phyloP scores from a whole-genome alignment of 108 stramenopile genomes.

The Nannochloropsis oceanica region DNA sequence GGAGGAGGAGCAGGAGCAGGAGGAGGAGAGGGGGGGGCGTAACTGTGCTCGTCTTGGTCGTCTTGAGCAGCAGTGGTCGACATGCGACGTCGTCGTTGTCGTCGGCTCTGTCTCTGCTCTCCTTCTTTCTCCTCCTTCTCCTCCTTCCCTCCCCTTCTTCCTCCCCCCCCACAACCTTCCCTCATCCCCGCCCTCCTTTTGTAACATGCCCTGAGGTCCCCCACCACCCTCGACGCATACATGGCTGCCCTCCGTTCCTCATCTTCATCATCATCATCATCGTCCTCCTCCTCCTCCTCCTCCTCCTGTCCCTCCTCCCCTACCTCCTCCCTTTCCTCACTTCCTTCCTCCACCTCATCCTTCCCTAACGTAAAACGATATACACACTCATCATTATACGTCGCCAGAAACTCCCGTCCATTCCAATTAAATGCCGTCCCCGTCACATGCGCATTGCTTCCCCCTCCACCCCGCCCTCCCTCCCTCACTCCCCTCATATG shows the following conservation, averaged over 20 bases:
- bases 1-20: too few relatives aligned
- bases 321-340: background rate
- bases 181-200: background rate
- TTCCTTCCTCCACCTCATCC: background rate
- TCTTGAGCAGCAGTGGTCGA: background rate
- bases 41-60: background rate
- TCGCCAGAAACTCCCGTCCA: slow-evolving; percentile 20
- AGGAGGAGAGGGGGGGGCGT: too few relatives aligned
- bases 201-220: background rate
- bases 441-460: slow-evolving; percentile 2
- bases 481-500: background rate
- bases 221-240: background rate
- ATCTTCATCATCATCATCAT: background rate
- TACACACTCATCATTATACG: slow-evolving; percentile 4
- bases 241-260: background rate
- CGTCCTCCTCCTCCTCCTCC: background rate
- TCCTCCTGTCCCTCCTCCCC: background rate
- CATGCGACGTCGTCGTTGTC: background rate
- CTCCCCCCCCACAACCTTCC: too few relatives aligned
- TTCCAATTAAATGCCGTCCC: slow-evolving; percentile 24
- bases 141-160: background rate
- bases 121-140: background rate
- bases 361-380: background rate
- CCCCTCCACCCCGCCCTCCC: background rate
- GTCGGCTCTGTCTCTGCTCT: background rate